Conservation (phyloP, 108 stramenopile species). For the Cyclotella baltica region DNA sequence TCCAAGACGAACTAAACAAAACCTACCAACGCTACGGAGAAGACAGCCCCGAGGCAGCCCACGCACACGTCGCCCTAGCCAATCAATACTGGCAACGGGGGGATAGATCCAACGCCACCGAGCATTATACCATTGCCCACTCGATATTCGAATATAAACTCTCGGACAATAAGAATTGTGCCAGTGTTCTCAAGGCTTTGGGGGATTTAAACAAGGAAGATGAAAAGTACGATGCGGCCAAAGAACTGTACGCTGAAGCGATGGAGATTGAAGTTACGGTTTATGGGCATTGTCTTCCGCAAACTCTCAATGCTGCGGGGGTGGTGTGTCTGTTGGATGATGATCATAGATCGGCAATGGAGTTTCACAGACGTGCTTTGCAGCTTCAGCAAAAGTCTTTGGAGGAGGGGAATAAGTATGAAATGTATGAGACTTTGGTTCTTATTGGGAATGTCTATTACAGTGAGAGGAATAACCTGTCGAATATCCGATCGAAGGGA, state of each 20-base stretch:
- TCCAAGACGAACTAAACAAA: constrained; percentile 13
- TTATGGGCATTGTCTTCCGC: constrained; percentile 65
- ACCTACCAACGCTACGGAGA: constrained; percentile 7
- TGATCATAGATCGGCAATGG: constrained; percentile 72
- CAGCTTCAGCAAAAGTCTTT: constrained; percentile 67
- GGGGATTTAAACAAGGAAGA: constrained; percentile 48
- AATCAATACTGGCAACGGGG: constrained; percentile 33
- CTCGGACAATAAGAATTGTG: constrained; percentile 30
- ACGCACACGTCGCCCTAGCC: constrained; percentile 28
- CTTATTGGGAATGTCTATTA: constrained; percentile 83
- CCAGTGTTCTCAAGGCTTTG: constrained; percentile 37
- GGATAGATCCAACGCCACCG: constrained; percentile 34
- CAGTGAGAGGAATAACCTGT: constrained; percentile 70
- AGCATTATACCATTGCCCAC: constrained; percentile 40
- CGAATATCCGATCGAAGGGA: constrained; percentile 60
- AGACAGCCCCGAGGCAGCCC: constrained; percentile 33
- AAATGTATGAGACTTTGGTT: constrained; percentile 75
- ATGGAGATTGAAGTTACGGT: constrained; percentile 52
- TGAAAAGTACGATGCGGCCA: constrained; percentile 56
- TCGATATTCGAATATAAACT: constrained; percentile 26
- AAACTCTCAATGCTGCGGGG: constrained; percentile 69
- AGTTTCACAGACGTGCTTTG: constrained; percentile 71
- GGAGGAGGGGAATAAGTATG: constrained; percentile 62
- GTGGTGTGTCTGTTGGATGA: constrained; percentile 55
- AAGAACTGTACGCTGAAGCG: constrained; percentile 64